Conservation (phyloP, 2,329 filamentous ascomycete genomes). For the Aspergillus unguis region DNA sequence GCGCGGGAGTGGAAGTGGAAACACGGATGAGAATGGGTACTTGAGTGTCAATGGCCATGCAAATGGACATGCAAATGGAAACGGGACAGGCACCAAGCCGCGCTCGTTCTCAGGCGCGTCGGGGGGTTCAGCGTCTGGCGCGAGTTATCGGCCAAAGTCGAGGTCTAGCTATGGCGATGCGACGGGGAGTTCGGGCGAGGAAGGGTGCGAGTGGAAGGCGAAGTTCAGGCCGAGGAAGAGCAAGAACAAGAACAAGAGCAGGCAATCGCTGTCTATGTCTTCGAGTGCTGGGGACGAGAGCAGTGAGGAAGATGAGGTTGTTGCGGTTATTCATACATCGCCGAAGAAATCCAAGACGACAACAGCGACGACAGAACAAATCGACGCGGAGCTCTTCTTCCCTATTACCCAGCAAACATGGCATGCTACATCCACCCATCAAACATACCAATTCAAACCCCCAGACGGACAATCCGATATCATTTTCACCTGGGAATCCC, state of each 20-base stretch:
- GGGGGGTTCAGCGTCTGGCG: not conserved
- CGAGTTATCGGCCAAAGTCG: not conserved
- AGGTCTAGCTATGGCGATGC: not conserved
- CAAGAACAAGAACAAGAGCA: not conserved
- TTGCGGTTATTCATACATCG: constrained; percentile 5
- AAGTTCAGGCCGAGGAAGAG: not conserved
- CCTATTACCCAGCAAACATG: not conserved
- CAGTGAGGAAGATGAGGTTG: not conserved
- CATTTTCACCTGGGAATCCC: constrained; percentile 14
- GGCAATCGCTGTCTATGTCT: not conserved
- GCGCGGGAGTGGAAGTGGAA: too few relatives aligned
- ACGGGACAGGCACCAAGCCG: not conserved
- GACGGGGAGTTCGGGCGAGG: not conserved
- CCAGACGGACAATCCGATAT: not conserved
- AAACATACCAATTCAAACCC: constrained; percentile 10
- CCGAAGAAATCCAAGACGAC: not conserved
- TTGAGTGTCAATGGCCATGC: not conserved
- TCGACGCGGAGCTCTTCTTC: constrained; percentile 10
- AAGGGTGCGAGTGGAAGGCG: not conserved
- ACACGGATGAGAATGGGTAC: not conserved
- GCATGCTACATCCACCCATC: not conserved
- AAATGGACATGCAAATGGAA: not conserved
- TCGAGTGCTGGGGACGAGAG: not conserved
- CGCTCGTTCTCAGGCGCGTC: not conserved
- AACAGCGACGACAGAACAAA: too few relatives aligned